phyloP scores from a whole-genome alignment of 2,329 filamentous ascomycete genomes.

The Cladophialophora yegresii region DNA sequence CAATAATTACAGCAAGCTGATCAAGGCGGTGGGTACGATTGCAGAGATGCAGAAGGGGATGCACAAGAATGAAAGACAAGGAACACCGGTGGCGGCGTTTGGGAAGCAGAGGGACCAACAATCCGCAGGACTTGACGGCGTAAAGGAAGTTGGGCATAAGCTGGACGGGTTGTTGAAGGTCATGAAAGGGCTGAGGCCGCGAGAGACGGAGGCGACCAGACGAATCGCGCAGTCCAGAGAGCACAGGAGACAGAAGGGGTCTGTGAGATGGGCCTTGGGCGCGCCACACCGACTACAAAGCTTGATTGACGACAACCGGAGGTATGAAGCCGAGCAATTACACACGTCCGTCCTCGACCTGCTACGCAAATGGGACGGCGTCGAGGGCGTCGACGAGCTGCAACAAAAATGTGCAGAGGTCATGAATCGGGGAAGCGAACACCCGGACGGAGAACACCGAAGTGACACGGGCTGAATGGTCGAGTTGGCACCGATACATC shows the following conservation, averaged over 20 bases:
- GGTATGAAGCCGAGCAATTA: conserved; percentile 46
- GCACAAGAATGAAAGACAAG: conserved; percentile 49
- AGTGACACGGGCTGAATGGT: conserved; percentile 11
- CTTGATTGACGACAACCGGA: conserved; percentile 44
- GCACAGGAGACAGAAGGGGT: conserved; percentile 43
- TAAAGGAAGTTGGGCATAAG: conserved; percentile 31
- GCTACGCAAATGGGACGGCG: conserved; percentile 47
- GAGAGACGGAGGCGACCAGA: conserved; percentile 39
- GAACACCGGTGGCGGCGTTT: conserved; percentile 35
- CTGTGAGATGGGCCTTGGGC: conserved; percentile 50
- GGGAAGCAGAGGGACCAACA: conserved; percentile 12
- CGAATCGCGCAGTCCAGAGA: conserved; percentile 37
- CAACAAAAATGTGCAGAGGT: conserved; percentile 44
- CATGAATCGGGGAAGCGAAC: conserved; percentile 38
- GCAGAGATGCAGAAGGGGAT: conserved; percentile 62
- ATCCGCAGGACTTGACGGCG: conserved; percentile 27
- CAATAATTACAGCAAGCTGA: conserved; percentile 96
- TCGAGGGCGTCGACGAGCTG: conserved; percentile 48
- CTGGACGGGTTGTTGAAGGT: conserved; percentile 47
- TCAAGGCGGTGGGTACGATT: conserved; percentile 95
- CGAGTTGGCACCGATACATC: not conserved
- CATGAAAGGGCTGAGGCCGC: conserved; percentile 51
- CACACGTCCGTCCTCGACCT: conserved; percentile 47
- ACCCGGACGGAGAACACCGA: not conserved
- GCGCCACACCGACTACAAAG: conserved; percentile 45